Percentiles rank a stretch among this genome's conserved stretches.
phyloP scores from a whole-genome alignment of 495 filamentous ascomycete genomes.

The Aspergillus ostianus region DNA sequence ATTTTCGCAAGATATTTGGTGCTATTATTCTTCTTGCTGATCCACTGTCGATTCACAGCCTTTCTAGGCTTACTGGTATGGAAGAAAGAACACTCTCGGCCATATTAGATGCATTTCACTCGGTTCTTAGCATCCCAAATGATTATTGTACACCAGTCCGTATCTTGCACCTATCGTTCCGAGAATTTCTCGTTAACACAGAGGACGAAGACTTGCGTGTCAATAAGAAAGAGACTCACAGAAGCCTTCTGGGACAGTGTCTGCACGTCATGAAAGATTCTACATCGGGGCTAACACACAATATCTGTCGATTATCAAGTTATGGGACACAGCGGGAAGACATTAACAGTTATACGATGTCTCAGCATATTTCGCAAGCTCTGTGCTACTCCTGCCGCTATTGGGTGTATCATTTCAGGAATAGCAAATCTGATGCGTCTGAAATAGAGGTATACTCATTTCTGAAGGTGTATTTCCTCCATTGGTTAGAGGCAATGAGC shows the following conservation, averaged over 20 bases:
- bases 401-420: constrained; percentile 45
- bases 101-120: constrained; percentile 15
- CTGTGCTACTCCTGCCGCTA: constrained; percentile 42
- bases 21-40: constrained; percentile 18
- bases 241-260: neutral
- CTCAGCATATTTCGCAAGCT: constrained; percentile 24
- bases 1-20: constrained; percentile 20
- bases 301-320: constrained; percentile 36
- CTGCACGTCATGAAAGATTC: constrained; percentile 22
- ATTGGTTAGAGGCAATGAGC: constrained; percentile 6
- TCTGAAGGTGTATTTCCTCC: no score
- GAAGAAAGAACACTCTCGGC: neutral
- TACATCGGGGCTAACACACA: constrained; percentile 17
- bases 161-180: constrained; percentile 19
- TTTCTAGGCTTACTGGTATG: constrained; percentile 13
- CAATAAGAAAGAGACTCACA: constrained; percentile 16
- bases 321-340: constrained; percentile 22
- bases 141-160: constrained; percentile 14
- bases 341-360: constrained; percentile 21
- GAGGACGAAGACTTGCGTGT: constrained; percentile 22
- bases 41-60: constrained; percentile 13
- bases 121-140: constrained; percentile 23
- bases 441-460: constrained; percentile 17
- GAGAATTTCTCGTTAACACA: constrained; percentile 19
- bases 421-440: constrained; percentile 18